Evolutionary conservation across 2,329 filamentous ascomycete genomes (phyloP).

Genomic region (Aureobasidium sp.): DNA sequence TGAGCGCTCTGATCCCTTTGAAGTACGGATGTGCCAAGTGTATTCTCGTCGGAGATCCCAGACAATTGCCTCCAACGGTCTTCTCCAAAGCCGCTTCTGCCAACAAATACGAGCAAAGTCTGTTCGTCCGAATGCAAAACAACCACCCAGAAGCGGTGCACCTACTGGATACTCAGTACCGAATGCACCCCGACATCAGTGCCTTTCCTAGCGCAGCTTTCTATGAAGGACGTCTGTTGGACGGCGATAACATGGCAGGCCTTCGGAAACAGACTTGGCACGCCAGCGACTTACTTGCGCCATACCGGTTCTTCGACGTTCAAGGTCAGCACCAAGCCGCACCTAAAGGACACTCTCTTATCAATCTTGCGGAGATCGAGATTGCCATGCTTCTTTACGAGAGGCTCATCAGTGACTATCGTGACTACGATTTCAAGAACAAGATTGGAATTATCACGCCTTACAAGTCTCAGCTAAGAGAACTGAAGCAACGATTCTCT

Average conservation of each 20-base stretch:
- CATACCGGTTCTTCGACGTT: constrained; percentile 96
- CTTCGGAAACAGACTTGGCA: constrained; percentile 82
- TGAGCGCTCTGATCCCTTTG: constrained; percentile 89
- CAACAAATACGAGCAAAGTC: constrained; percentile 93
- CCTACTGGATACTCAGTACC: constrained; percentile 93
- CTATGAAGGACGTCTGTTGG: constrained; percentile 79
- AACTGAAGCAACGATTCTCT: constrained; percentile 68
- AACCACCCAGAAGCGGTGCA: constrained; percentile 85
- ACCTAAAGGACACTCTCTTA: constrained; percentile 76
- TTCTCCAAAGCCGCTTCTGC: constrained; percentile 85
- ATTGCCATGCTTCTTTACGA: constrained; percentile 80
- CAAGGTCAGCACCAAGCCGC: constrained; percentile 76
- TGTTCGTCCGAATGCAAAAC: constrained; percentile 96
- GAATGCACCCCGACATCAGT: constrained; percentile 98
- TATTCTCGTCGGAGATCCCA: constrained; percentile 93
- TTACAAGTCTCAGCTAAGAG: constrained; percentile 85
- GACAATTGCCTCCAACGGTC: constrained; percentile 92
- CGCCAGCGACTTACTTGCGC: constrained; percentile 66
- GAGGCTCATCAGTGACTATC: constrained; percentile 63
- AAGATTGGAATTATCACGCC: constrained; percentile 97
- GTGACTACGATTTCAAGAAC: constrained; percentile 60
- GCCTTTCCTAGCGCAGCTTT: constrained; percentile 83
- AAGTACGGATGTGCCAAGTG: constrained; percentile 98
- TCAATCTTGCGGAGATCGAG: constrained; percentile 80
- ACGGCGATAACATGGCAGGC: constrained; percentile 73